A percentile compares a stretch with the other conserved stretches of the same genome.
Conservation (phyloP, 176 grass and related monocot genomes). For the Aegilops longissima region DNA sequence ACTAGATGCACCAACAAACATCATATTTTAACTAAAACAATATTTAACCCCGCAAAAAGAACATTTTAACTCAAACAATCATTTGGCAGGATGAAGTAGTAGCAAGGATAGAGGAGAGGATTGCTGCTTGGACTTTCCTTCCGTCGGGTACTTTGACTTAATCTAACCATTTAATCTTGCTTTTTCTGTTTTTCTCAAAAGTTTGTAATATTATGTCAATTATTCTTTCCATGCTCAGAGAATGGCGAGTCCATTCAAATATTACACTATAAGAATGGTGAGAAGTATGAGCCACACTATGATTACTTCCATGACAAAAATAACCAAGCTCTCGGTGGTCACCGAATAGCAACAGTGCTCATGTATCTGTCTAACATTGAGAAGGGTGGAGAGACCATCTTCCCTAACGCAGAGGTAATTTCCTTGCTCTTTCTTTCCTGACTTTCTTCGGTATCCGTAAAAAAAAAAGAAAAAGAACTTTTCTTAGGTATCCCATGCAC, state of each 20-base stretch:
- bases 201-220: conserved; percentile 17
- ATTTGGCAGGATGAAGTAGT: conserved; percentile 77
- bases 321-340: conserved; percentile 81
- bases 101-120: conserved; percentile 67
- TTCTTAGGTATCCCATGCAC: not conserved
- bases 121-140: conserved; percentile 86
- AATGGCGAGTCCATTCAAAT: conserved; percentile 88
- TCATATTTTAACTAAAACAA: conserved; percentile 11
- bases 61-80: conserved; percentile 19
- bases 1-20: not conserved
- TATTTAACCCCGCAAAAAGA: too few species aligned
- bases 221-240: conserved; percentile 39
- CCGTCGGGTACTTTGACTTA: conserved; percentile 52
- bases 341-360: conserved; percentile 80
- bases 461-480: not conserved
- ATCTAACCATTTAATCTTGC: not conserved
- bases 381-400: conserved; percentile 89
- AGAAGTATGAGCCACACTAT: conserved; percentile 89
- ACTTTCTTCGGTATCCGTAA: not conserved
- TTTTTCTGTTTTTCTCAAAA: conserved; percentile 1
- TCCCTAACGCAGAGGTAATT: conserved; percentile 82
- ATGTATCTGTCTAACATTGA: conserved; percentile 85
- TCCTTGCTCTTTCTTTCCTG: not conserved
- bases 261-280: conserved; percentile 76
- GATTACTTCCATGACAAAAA: conserved; percentile 91